Evolutionary conservation across 345 rosid genomes (phyloP).

Genomic region (Viola odorata): DNA sequence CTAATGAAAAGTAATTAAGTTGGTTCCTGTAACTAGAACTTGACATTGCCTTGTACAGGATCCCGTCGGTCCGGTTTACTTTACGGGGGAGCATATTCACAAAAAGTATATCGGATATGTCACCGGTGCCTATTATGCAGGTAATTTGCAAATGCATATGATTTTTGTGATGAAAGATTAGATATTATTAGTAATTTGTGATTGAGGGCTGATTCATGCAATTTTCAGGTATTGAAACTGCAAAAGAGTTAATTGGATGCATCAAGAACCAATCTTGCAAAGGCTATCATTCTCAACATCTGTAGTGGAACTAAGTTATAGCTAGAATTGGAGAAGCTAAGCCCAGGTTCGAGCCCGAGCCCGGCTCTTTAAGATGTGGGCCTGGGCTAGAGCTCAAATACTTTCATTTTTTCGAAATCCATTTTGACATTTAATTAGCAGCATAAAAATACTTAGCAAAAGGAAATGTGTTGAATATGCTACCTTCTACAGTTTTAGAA

Average conservation of each 20-base stretch:
- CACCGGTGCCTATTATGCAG: constrained; percentile 28
- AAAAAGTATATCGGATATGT: constrained; percentile 21
- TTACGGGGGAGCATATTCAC: constrained; percentile 33
- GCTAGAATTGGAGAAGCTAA: no score
- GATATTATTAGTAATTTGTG: no score
- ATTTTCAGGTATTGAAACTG: constrained; percentile 18
- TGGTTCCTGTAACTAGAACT: background rate
- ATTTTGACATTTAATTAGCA: no score
- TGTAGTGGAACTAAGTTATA: background rate
- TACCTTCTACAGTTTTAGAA: no score
- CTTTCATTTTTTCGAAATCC: no score
- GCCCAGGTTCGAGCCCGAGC: no score
- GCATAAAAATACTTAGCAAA: no score
- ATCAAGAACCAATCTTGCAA: constrained; percentile 9
- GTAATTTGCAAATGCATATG: background rate
- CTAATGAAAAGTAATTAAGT: background rate
- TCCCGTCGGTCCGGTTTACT: constrained; percentile 28
- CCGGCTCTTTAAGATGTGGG: no score
- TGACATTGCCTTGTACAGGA: constrained; percentile 8
- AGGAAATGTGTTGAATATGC: no score
- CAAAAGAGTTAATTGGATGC: constrained; percentile 13
- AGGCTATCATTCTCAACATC: background rate
- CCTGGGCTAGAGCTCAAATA: no score
- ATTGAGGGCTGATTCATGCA: background rate
- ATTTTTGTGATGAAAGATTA: no score